A percentile compares a stretch with the other conserved stretches of the same genome.
These are phyloP conservation scores for Parmales sp. DNA, from an alignment of 108 stramenopile species.

Conservation along the genomic window DNA sequence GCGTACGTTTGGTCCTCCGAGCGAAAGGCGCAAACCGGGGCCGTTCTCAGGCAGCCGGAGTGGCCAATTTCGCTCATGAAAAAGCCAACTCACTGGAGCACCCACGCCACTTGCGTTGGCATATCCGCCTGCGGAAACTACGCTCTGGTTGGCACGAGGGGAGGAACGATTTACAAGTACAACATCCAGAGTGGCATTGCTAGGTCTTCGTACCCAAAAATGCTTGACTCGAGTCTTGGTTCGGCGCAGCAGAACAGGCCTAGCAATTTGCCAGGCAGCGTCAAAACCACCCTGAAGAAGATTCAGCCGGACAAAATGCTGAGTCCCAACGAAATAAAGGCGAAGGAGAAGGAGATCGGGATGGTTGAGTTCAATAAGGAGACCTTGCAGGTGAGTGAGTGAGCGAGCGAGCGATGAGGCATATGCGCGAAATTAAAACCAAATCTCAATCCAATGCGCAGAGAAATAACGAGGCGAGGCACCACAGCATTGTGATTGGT, in stretches of 20 bases:
- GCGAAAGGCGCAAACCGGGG: conserved; percentile 61
- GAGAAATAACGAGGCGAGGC: conserved; percentile 12
- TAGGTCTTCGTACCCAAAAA: conserved; percentile 68
- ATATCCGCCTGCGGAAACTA: conserved; percentile 29
- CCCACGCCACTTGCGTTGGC: not conserved
- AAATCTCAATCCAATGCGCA: conserved; percentile 34
- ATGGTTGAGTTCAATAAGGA: conserved; percentile 55
- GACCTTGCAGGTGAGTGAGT: conserved; percentile 27
- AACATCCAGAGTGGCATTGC: conserved; percentile 83
- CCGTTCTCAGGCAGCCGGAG: conserved; percentile 54
- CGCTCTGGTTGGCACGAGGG: conserved; percentile 82
- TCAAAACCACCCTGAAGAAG: conserved; percentile 14
- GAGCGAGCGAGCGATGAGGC: not conserved
- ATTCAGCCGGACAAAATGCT: conserved; percentile 51
- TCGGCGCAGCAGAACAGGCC: not conserved
- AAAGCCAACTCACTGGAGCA: not conserved
- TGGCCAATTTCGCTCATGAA: conserved; percentile 81
- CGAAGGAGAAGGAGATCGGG: conserved; percentile 44
- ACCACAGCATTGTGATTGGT: conserved; percentile 58
- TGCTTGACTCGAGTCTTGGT: conserved; percentile 13
- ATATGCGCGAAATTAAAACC: conserved; percentile 30
- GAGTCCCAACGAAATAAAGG: conserved; percentile 54
- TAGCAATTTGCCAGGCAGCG: not conserved
- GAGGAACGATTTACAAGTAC: conserved; percentile 85
- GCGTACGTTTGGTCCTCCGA: conserved; percentile 76